Conservation (phyloP, 2,329 filamentous ascomycete genomes). For the Cladosporium sphaerospermum region DNA sequence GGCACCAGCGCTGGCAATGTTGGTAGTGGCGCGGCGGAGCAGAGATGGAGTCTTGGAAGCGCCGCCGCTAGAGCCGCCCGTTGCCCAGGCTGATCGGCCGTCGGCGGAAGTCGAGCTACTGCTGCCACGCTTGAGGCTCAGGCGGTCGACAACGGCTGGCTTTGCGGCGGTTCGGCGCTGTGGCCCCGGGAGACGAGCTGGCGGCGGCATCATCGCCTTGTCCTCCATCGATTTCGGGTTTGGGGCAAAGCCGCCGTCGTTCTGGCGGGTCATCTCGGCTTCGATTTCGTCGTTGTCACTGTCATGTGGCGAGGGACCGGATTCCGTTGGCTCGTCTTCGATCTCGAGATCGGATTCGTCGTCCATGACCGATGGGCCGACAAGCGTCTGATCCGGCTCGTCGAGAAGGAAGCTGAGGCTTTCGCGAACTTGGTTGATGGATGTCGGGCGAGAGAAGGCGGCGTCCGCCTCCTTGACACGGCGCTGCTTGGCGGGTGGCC, state of each 20-base stretch:
- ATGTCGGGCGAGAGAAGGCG: conserved; percentile 57
- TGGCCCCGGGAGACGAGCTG: conserved; percentile 35
- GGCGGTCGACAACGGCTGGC: conserved; percentile 61
- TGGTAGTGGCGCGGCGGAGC: conserved; percentile 65
- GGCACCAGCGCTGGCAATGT: conserved; percentile 14
- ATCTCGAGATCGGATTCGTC: conserved; percentile 36
- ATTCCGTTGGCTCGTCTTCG: conserved; percentile 13
- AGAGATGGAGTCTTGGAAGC: conserved; percentile 65
- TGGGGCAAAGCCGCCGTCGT: conserved; percentile 29
- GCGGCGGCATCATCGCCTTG: conserved; percentile 23
- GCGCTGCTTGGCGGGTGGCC: conserved; percentile 31
- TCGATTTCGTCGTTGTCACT: conserved; percentile 43
- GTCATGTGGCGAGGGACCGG: conserved; percentile 41
- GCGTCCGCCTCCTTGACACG: conserved; percentile 31
- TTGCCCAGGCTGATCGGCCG: conserved; percentile 31
- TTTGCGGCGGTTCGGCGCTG: conserved; percentile 31
- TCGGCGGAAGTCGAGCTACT: conserved; percentile 15
- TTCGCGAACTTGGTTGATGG: conserved; percentile 73
- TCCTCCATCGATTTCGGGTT: conserved; percentile 18
- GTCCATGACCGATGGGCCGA: conserved; percentile 44
- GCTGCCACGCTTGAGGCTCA: conserved; percentile 52
- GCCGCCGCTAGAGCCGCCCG: conserved; percentile 32
- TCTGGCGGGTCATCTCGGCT: conserved; percentile 21
- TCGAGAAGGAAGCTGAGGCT: conserved; percentile 80
- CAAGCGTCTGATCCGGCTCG: conserved; percentile 36